phyloP scores from a whole-genome alignment of 345 rosid genomes.

The Durio zibethinus region DNA sequence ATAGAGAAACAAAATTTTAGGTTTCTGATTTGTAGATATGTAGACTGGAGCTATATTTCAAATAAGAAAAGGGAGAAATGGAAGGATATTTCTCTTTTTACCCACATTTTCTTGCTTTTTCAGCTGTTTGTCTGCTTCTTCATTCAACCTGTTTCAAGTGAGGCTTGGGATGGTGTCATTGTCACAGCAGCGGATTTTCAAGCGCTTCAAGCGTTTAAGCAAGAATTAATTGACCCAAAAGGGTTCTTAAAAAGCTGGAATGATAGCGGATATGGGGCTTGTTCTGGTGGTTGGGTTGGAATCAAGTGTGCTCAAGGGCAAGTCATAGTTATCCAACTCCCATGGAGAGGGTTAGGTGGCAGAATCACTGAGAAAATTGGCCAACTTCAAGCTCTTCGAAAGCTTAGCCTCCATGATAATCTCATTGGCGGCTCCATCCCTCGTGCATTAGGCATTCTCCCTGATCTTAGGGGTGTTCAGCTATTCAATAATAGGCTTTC shows the following conservation, averaged over 20 bases:
- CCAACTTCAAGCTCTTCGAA: constrained; percentile 73
- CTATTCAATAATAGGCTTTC: constrained; percentile 83
- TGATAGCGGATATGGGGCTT: constrained; percentile 60
- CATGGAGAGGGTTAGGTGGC: constrained; percentile 88
- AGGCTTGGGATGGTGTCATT: constrained; percentile 67
- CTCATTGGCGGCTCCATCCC: constrained; percentile 66
- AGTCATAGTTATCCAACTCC: constrained; percentile 83
- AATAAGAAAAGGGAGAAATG: constrained; percentile 30
- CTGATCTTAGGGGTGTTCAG: constrained; percentile 77
- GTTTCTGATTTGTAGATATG: constrained; percentile 11
- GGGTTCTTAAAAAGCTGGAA: constrained; percentile 84
- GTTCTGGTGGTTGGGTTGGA: constrained; percentile 91
- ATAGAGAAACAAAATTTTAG: constrained; percentile 20
- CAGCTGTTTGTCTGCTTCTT: constrained; percentile 19
- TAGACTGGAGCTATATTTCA: constrained; percentile 23
- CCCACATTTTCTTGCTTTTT: constrained; percentile 26
- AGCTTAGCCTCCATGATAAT: constrained; percentile 86
- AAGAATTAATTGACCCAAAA: constrained; percentile 59
- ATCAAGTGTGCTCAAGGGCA: constrained; percentile 91
- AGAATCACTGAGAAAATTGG: constrained; percentile 75
- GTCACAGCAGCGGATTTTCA: constrained; percentile 72
- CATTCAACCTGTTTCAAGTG: constrained; percentile 31
- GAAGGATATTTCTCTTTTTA: constrained; percentile 23
- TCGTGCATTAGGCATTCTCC: constrained; percentile 51
- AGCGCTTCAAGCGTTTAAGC: constrained; percentile 71